Base-by-base conservation (phyloP, 768 basidiomycete genomes). In the Trametes meyenii region DNA sequence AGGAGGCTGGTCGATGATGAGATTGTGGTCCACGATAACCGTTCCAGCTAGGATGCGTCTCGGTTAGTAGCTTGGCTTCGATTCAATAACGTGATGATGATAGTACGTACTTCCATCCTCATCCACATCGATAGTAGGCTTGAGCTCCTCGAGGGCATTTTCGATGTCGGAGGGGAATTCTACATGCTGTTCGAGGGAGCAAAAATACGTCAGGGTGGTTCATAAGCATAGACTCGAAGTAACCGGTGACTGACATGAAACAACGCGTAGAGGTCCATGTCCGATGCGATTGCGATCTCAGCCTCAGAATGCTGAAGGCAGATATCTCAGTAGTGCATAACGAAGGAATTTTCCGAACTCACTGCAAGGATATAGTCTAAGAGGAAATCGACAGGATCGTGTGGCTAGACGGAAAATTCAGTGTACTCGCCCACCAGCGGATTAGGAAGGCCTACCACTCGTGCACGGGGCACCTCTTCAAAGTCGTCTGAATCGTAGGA, bases 361-460 rank as follows among this genome's bases (percentile, higher is more conserved):
- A 61, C 62, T 52, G 53, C 56, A 2, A 66, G 38, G 3, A 66
- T 66, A 13, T 61, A 66, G 48, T 66, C 62, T 6, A 66, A 48
- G 7, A 66, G 48, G 16, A 17, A 38, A 14, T 52, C 38, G 8
- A 63, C 65, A 24, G 65, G 65, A 46, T 63, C 59, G 33, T 42
- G 50, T 23, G 14, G 24, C 65, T 63, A 23, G 1, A 7, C 21
- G 13, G 40, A 24, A 19, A 58, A 19, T 39, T 43, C 13, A 36
- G 45, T 21, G 26, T 10, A 17, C 29, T 21, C 24, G 17, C 26
- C 2, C 46, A 14, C 7, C 12, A 48, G 46, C n/a, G 19, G 21
- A 45, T n/a, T 17, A 13, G 6, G 19, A n/a, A 21, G 17, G 26
- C 56, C 1, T 19, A 54, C 56, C 19, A 1, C 21, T 17, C 29